A percentile compares a stretch with the other conserved stretches of the same genome.
These are phyloP conservation scores for Hypholoma sublateritium DNA, from an alignment of 768 basidiomycete species.

Conservation along the genomic window DNA sequence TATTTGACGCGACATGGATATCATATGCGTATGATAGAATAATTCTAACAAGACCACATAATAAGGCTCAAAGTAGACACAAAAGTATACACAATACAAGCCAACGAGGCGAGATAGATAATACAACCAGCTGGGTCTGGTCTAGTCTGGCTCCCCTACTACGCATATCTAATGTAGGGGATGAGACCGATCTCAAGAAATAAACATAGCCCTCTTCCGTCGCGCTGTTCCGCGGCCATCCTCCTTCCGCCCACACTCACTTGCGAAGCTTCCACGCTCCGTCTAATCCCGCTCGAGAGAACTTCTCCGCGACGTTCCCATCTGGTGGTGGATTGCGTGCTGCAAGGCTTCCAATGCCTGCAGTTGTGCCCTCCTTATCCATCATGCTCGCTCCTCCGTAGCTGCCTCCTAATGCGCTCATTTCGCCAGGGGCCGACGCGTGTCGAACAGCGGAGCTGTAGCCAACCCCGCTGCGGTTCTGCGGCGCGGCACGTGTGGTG, in stretches of 20 bases:
- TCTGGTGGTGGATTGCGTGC: conserved; percentile 50
- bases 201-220: not conserved
- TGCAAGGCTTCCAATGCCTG: conserved; percentile 36
- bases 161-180: not conserved
- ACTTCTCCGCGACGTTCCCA: conserved; percentile 40
- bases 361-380: conserved; percentile 38
- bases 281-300: conserved; percentile 45
- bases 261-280: conserved; percentile 51
- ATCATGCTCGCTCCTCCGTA: conserved; percentile 41
- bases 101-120: not conserved
- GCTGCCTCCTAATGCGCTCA: conserved; percentile 41
- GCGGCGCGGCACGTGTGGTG: conserved; percentile 40
- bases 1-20: too few relatives aligned
- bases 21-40: too few relatives aligned
- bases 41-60: too few relatives aligned
- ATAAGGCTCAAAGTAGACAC: not conserved
- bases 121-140: conserved; percentile 9
- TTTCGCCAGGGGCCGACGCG: conserved; percentile 42
- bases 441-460: conserved; percentile 47
- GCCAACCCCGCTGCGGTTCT: conserved; percentile 43
- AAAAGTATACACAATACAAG: conserved; percentile 3
- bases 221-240: not conserved
- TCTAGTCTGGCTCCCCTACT: not conserved
- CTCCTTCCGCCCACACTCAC: conserved; percentile 18
- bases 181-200: conserved; percentile 7